Evolutionary conservation across 129 eudicot genomes (phyloP), one percentile per base, ranked within the genome.

Genomic region (Centaurea solstitialis): DNA sequence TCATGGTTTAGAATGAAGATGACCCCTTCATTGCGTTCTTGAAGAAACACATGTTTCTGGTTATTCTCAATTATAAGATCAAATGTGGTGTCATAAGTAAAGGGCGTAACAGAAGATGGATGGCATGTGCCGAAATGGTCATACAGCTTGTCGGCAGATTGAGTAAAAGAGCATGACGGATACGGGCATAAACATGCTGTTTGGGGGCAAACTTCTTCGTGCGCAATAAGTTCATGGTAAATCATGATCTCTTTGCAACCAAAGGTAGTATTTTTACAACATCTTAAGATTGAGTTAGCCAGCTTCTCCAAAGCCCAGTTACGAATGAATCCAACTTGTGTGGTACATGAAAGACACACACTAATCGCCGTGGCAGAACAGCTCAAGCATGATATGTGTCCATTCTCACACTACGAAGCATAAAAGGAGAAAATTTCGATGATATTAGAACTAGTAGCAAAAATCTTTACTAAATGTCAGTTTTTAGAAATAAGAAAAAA

Each of bases 271-370:
- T 89, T 81, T 30, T 23, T 11, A 43, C 97, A 91, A 0, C 77
- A 41, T 11, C 82, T 22, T 80, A 40, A 78, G 17, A 88, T 73
- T 2, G 97, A 88, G 67, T 90, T 93, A 1, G 88, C 35, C 26
- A 92, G 83, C 86, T 90, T 92, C 82, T 92, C 97, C 21, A 92
- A 81, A 28, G 89, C 93, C 61, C 93, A 77, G 71, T 94, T 90
- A 5, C 93, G 91, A 62, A 74, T 92, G 82, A 75, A 81, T 10
- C 90, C 91, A 37, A 90, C 83, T 8, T 80, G 82, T 62, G 76
- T 70, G 80, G 74, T 71, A 81, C 94, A 90, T 5, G 90, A 80
- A 21, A 91, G 91, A 78, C 94, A 90, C 77, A 69, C 83, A 74
- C 83, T 24, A 24, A 39, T 53, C 43, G 83, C 67, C 77, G 78